Evolutionary conservation across 2,329 filamentous ascomycete genomes (phyloP).

Genomic region (Pestalotiopsis sp.): DNA sequence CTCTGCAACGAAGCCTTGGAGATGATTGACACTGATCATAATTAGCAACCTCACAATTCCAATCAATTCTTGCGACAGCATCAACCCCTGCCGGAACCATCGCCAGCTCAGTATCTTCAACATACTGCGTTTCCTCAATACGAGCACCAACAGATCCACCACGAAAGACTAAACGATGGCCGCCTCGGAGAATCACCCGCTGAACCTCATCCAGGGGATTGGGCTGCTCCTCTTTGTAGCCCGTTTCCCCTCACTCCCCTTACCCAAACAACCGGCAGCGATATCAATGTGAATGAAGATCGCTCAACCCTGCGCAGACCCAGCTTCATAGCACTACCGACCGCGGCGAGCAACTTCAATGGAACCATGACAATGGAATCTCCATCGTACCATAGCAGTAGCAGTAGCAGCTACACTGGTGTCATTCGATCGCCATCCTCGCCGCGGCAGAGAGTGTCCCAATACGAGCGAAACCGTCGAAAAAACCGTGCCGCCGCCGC

Average conservation of each 20-base stretch:
- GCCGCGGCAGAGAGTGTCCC: not conserved
- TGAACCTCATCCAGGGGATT: not conserved
- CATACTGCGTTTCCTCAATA: too few relatives aligned
- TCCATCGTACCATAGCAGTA: not conserved
- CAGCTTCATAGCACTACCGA: not conserved
- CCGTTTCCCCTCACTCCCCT: not conserved
- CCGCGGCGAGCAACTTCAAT: not conserved
- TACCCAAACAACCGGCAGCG: not conserved
- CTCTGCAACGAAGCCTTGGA: too few relatives aligned
- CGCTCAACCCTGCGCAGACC: not conserved
- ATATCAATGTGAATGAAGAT: not conserved
- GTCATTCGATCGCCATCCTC: not conserved
- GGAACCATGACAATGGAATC: not conserved
- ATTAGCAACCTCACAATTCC: not conserved
- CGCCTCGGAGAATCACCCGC: not conserved
- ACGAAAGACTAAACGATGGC: not conserved
- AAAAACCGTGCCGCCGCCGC: constrained; percentile 32
- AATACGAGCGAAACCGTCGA: constrained; percentile 11
- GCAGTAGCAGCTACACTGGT: not conserved
- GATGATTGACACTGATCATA: too few relatives aligned
- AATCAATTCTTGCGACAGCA: not conserved
- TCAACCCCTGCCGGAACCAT: not conserved
- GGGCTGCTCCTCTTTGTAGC: not conserved
- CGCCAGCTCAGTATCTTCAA: not conserved
- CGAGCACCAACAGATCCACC: not conserved